Percentiles rank a stretch among this genome's conserved stretches.
Conservation (phyloP, 2,329 filamentous ascomycete genomes). For the Pseudocercospora crystallina region DNA sequence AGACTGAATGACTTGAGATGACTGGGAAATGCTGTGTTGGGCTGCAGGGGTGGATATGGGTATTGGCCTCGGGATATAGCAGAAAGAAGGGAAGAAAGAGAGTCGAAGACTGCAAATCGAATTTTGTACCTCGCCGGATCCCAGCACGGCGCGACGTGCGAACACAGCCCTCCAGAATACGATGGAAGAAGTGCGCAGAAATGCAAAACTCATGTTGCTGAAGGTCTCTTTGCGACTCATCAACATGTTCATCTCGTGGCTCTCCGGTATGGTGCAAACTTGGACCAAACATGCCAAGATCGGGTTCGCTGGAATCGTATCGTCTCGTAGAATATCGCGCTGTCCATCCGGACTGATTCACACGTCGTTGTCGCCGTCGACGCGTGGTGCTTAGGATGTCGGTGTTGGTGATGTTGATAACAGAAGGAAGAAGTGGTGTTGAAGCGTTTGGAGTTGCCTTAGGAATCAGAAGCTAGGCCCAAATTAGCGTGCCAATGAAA, state of each 20-base stretch:
- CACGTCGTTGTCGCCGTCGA: neutral
- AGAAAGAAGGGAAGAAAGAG: no score
- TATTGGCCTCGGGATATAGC: no score
- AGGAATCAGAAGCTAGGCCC: neutral
- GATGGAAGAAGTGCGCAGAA: neutral
- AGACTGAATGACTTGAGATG: no score
- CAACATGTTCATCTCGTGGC: neutral
- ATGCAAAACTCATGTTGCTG: neutral
- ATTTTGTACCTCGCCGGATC: neutral
- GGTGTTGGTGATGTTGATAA: no score
- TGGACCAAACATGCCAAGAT: conserved; percentile 5
- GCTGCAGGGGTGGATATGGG: no score
- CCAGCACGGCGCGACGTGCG: neutral
- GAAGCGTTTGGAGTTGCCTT: neutral
- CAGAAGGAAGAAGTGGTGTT: neutral
- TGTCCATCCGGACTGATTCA: neutral
- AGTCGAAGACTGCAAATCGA: no score
- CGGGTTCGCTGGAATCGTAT: neutral
- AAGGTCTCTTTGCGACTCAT: neutral
- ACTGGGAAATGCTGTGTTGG: no score
- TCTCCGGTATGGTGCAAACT: neutral
- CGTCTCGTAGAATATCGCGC: neutral
- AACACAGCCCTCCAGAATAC: neutral
- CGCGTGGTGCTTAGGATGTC: neutral
- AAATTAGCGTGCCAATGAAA: neutral